Evolutionary conservation across 179 eudicot genomes (phyloP), one percentile per base, ranked within the genome.

Genomic region (Corrigiola litoralis): DNA sequence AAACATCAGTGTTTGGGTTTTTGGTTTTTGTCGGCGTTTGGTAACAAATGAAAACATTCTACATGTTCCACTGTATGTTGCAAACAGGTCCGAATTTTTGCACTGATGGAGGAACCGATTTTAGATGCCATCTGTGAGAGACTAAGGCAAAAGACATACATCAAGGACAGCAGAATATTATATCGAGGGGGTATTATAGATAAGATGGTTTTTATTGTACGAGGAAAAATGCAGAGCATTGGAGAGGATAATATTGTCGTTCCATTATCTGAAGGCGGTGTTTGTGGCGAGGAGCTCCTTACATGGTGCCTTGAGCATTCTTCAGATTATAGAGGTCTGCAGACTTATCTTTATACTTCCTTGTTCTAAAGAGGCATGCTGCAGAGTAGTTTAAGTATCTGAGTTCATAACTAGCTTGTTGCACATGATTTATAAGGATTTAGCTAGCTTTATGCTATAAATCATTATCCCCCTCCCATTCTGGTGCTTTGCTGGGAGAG

Each of bases 221-320:
- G 90, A 12, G 97, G 97, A 10, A 84, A 82, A 65, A 71, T 90
- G 84, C 81, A 87, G 75, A 90, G 91, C 72, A 58, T 77, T 67
- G 89, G 86, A 48, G 87, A 82, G 64, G 95, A 85, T 66, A 76
- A 72, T 12, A 79, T 53, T 33, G 56, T 32, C 31, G 71, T 70
- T 66, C 81, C 83, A 32, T 73, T 90, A 72, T 72, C 75, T 9
- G 97, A 90, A 76, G 95, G 89, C 28, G 86, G 72, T 64, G 84
- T 77, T 53, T 87, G 95, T 72, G 97, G 95, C 2, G 95, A 90
- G 75, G 95, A 87, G 74, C 90, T 90, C 54, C 81, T 90, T 13
- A 84, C 72, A 55, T 85, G 91, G 91, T 87, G 81, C 79, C 97
- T 90, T 47, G 97, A 87, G 71, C 80, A 82, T 72, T 80, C 87